These are phyloP conservation scores for Paraconiothyrium sp. DNA, from an alignment of 2,329 filamentous ascomycete species.

Conservation along the genomic window DNA sequence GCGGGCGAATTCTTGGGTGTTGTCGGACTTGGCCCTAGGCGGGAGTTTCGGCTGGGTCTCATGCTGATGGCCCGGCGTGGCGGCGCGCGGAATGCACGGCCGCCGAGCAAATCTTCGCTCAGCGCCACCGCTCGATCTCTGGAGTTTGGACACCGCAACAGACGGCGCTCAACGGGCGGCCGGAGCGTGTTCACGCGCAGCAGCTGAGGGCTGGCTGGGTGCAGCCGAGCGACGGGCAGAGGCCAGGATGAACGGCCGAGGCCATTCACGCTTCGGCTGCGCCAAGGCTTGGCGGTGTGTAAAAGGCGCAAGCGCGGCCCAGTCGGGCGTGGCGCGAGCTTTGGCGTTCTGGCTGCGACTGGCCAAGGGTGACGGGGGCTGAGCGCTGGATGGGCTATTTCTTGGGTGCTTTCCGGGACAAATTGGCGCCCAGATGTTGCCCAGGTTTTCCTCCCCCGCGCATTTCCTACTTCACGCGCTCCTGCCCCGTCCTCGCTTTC, in stretches of 20 bases:
- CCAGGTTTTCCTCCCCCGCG: slow-evolving; percentile 16
- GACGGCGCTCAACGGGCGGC: background rate
- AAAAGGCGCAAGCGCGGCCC: slow-evolving; percentile 2
- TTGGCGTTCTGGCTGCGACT: background rate
- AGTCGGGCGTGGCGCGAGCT: background rate
- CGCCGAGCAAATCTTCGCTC: slow-evolving; percentile 1
- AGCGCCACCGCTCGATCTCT: background rate
- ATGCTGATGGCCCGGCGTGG: slow-evolving; percentile 11
- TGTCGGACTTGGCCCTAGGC: slow-evolving; percentile 13
- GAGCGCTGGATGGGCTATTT: slow-evolving; percentile 13
- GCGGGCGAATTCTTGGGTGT: slow-evolving; percentile 10
- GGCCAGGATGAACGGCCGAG: slow-evolving; percentile 4
- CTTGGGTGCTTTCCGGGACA: slow-evolving; percentile 13
- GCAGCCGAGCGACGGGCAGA: slow-evolving; percentile 3
- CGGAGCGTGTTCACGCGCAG: background rate
- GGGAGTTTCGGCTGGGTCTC: slow-evolving; percentile 15
- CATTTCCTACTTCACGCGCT: slow-evolving; percentile 15
- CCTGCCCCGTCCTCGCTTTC: slow-evolving; percentile 14
- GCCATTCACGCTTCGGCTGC: background rate
- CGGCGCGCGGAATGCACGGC: slow-evolving; percentile 10
- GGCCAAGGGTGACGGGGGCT: slow-evolving; percentile 10
- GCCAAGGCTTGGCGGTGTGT: slow-evolving; percentile 5
- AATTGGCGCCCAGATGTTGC: slow-evolving; percentile 14
- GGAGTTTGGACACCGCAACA: background rate
- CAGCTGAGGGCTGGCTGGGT: slow-evolving; percentile 3